Evolutionary conservation across 441 rosid species (phyloP).

Genomic region (Daphne laureola): DNA sequence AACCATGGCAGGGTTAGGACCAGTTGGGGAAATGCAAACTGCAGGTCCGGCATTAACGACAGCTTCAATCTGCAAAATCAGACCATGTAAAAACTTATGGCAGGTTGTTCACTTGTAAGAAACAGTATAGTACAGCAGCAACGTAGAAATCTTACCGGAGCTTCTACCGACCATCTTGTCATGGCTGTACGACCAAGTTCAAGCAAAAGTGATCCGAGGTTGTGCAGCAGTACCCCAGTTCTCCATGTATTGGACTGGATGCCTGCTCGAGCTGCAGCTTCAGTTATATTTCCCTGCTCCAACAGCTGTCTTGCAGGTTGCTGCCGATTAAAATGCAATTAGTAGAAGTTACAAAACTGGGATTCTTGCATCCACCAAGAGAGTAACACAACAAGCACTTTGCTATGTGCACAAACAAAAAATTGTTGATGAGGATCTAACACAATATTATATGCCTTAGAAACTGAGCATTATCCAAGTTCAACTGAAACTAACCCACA

Average conservation of each 20-base stretch:
- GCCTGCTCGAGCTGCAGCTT: slow-evolving; percentile 26
- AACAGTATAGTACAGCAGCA: slow-evolving; percentile 8
- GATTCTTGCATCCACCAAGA: no score
- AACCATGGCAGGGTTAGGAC: slow-evolving; percentile 81
- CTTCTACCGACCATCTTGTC: slow-evolving; percentile 65
- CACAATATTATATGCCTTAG: no score
- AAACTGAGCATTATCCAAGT: no score
- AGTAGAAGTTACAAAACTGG: no score
- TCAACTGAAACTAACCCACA: no score
- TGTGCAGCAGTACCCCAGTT: slow-evolving; percentile 41
- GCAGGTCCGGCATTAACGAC: slow-evolving; percentile 81
- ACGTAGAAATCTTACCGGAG: slow-evolving; percentile 37
- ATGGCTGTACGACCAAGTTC: slow-evolving; percentile 75
- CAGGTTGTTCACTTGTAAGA: background rate
- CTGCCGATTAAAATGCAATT: slow-evolving; percentile 25
- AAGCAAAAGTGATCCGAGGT: slow-evolving; percentile 64
- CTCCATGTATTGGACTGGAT: slow-evolving; percentile 45
- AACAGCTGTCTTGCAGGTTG: slow-evolving; percentile 46
- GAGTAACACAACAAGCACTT: no score
- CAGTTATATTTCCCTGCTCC: slow-evolving; percentile 42
- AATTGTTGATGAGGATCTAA: no score
- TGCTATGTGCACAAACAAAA: no score
- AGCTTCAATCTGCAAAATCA: slow-evolving; percentile 55
- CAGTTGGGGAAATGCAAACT: slow-evolving; percentile 53
- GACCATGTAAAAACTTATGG: slow-evolving; percentile 5